Conservation (phyloP, 2,329 filamentous ascomycete genomes). For the Scopulariopsis brevicaulis region DNA sequence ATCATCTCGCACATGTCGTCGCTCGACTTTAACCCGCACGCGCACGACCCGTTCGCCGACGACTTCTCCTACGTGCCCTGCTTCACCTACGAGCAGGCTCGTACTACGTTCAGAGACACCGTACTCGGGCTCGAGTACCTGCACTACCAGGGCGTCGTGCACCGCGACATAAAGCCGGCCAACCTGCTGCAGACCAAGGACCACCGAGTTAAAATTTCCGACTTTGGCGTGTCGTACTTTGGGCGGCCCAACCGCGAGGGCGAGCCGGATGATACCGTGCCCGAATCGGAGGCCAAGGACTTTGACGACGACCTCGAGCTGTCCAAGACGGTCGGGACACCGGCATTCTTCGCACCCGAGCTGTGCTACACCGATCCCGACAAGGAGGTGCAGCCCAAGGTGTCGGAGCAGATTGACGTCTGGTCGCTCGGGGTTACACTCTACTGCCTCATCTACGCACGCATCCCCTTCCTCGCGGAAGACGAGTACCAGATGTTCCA, state of each 20-base stretch:
- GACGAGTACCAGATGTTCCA: constrained; percentile 89
- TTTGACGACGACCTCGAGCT: constrained; percentile 89
- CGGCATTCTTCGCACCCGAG: constrained; percentile 94
- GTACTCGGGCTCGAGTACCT: constrained; percentile 89
- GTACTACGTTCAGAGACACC: constrained; percentile 82
- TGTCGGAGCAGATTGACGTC: constrained; percentile 90
- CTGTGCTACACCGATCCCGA: constrained; percentile 80
- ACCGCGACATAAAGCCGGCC: constrained; percentile 78
- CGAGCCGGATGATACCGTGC: constrained; percentile 61
- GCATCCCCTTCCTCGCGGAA: constrained; percentile 84
- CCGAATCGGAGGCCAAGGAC: constrained; percentile 74
- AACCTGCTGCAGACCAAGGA: constrained; percentile 82
- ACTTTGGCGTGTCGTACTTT: constrained; percentile 97
- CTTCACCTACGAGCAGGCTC: constrained; percentile 75
- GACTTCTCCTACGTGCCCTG: constrained; percentile 91
- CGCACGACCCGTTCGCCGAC: constrained; percentile 62
- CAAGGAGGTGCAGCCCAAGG: constrained; percentile 54
- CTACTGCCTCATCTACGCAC: constrained; percentile 89
- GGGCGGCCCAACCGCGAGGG: constrained; percentile 77
- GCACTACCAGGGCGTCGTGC: constrained; percentile 75
- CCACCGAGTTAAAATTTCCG: constrained; percentile 90
- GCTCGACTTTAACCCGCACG: constrained; percentile 43
- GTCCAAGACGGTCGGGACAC: constrained; percentile 96
- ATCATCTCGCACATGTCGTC: constrained; percentile 60
- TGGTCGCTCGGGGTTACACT: constrained; percentile 96